These are phyloP conservation scores for Skeletonema potamos DNA, from an alignment of 108 stramenopile genomes.

Conservation along the genomic window DNA sequence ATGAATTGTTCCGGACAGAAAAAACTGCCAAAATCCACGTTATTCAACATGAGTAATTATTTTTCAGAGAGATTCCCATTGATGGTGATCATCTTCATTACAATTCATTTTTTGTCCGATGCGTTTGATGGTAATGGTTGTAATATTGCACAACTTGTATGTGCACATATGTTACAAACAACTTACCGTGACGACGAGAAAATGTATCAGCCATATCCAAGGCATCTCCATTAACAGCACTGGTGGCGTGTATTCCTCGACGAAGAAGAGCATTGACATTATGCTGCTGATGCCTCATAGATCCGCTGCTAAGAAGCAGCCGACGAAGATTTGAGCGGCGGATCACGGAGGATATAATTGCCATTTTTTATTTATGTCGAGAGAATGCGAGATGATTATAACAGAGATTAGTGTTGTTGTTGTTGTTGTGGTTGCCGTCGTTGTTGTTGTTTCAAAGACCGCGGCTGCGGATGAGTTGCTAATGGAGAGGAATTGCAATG, in stretches of 20 bases:
- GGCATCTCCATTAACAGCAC: conserved; percentile 52
- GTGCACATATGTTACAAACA: background rate
- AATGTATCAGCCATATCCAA: conserved; percentile 83
- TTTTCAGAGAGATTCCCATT: conserved; percentile 3
- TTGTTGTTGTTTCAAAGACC: no score
- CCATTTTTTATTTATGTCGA: no score
- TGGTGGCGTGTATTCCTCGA: conserved; percentile 48
- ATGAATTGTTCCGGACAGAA: background rate
- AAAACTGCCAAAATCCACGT: conserved; percentile 5
- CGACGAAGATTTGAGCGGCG: conserved; percentile 8
- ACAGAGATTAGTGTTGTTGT: no score
- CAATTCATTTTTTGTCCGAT: background rate
- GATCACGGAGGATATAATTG: conserved; percentile 21
- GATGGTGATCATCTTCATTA: background rate
- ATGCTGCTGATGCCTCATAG: background rate
- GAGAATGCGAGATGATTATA: no score
- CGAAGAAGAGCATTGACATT: background rate
- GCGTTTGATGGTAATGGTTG: background rate
- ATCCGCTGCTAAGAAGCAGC: background rate
- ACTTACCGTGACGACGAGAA: conserved; percentile 83
- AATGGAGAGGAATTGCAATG: no score
- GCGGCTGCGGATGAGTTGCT: no score
- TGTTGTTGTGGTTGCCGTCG: no score
- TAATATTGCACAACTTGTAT: background rate
- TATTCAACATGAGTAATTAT: background rate